Percentiles rank a stretch among this genome's conserved stretches.
Conservation (phyloP, 768 basidiomycete genomes). For the Xerocomus brunneocitrinus region DNA sequence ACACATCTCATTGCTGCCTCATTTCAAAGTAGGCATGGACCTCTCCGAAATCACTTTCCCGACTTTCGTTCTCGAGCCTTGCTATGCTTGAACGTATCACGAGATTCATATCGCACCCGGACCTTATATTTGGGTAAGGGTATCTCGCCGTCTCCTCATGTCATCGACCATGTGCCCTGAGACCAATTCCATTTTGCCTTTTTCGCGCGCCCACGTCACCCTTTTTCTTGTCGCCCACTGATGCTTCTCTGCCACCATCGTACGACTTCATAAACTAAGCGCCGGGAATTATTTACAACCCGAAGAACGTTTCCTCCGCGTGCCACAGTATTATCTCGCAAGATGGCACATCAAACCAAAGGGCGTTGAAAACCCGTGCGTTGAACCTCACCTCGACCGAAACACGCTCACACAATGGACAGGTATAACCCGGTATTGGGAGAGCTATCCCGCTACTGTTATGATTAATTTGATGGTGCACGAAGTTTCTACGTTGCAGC, state of each 20-base stretch:
- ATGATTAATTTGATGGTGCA: conserved; percentile 91
- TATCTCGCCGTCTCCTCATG: conserved; percentile 5
- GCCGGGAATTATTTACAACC: conserved; percentile 77
- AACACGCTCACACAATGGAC: conserved; percentile 8
- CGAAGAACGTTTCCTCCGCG: conserved; percentile 86
- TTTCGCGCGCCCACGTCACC: too few relatives aligned
- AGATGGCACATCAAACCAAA: conserved; percentile 99
- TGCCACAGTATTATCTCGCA: too few relatives aligned
- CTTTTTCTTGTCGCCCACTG: too few relatives aligned
- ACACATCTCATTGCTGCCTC: neutral
- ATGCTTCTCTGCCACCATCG: neutral
- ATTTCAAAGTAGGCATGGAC: conserved; percentile 88
- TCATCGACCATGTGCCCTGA: too few relatives aligned
- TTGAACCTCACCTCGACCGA: conserved; percentile 4
- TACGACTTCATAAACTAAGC: conserved; percentile 37
- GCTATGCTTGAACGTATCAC: conserved; percentile 97
- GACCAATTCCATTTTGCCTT: neutral
- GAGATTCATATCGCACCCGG: conserved; percentile 98
- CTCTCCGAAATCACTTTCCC: conserved; percentile 91
- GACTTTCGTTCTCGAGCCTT: conserved; percentile 92
- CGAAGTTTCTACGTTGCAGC: conserved; percentile 94
- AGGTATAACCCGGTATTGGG: conserved; percentile 97
- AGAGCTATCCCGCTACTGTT: conserved; percentile 95
- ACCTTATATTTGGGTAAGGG: conserved; percentile 95
- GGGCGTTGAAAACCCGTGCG: conserved; percentile 98